Base-by-base conservation (phyloP, 768 basidiomycete species). In the Neoboletus subvelutipes region DNA sequence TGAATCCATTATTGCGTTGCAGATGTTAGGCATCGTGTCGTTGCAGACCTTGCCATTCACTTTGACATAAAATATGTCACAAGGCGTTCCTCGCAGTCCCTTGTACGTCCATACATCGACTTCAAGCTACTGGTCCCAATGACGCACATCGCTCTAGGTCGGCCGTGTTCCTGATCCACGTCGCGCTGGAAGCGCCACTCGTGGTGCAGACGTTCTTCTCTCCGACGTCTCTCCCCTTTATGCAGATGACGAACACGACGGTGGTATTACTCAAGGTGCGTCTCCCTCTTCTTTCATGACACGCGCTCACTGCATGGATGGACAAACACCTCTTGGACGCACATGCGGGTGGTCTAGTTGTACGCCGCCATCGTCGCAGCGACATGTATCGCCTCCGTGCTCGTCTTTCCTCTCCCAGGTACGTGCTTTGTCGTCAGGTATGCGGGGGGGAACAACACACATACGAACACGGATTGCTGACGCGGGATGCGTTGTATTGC, bases 221-320 rank as follows among this genome's bases (percentile, higher is more conserved):
- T 0, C 85, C 89, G 1, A 64, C 71, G 18, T 75, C 70, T 17
- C 70, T 93, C 20, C 92, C 92, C 0, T 92, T 94, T 69, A 62
- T 92, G 54, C 83, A 91, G 68, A 78, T 92, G 62, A 92, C 86
- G 64, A 94, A 94, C 75, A 93, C 92, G 6, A 83, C 90, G 0
- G 49, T 92, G 9, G 83, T 91, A 2, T 60, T 93, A 9, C 72
- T 91, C 47, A 92, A 92, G 79, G 92, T 87, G 48, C 26, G 52
- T 42, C 24, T 10, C 26, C n/a, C 1, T 43, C 20, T 26, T 76
- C 5, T 17, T 36, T 18, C 15, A 28, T 39, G 13, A 24, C 4
- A 5, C 40, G 18, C 10, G 8, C 8, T 29, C 26, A 47, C 10
- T 5, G 9, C n/a, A 20, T n/a, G n/a, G n/a, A n/a, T n/a, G n/a